These are phyloP conservation scores for Fusarium sp. DNA, from an alignment of 2,329 filamentous ascomycete species.

Conservation along the genomic window DNA sequence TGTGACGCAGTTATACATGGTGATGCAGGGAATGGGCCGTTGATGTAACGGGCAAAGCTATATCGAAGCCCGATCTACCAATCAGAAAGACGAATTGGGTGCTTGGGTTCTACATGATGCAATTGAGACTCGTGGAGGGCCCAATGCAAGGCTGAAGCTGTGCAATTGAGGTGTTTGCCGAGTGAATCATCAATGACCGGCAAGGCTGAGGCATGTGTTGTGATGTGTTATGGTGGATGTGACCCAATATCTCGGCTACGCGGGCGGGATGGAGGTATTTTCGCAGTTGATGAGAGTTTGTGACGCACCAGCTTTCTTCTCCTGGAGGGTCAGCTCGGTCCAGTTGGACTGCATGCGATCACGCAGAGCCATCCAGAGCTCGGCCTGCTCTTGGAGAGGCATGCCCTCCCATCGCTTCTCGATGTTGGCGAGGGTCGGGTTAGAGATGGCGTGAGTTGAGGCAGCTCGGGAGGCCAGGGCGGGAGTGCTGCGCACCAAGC, in stretches of 20 bases:
- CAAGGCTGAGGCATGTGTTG: constrained; percentile 3
- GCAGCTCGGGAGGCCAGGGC: constrained; percentile 62
- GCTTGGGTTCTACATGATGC: constrained; percentile 34
- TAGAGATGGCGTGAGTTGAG: constrained; percentile 92
- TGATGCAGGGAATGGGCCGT: constrained; percentile 24
- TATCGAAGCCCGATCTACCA: constrained; percentile 27
- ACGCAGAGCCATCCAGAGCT: constrained; percentile 97
- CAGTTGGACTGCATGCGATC: constrained; percentile 99
- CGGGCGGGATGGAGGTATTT: constrained; percentile 48
- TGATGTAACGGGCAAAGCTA: constrained; percentile 22
- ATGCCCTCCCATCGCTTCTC: constrained; percentile 99
- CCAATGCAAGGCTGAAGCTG: constrained; percentile 33
- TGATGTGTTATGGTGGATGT: constrained; percentile 19
- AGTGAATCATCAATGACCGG: constrained; percentile 27
- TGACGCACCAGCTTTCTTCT: constrained; percentile 97
- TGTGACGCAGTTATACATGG: constrained; percentile 19
- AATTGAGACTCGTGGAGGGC: constrained; percentile 37
- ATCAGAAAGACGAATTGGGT: constrained; percentile 37
- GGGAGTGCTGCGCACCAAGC: constrained; percentile 56
- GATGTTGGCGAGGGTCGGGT: constrained; percentile 96
- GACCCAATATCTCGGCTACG: constrained; percentile 35
- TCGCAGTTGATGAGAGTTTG: constrained; percentile 47
- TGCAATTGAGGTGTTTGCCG: constrained; percentile 18
- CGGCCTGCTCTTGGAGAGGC: constrained; percentile 98
- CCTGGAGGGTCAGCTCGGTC: constrained; percentile 91